Evolutionary conservation across 768 basidiomycete species (phyloP), one percentile per base, ranked within the genome.

Genomic region (Fomitopsis serialis): DNA sequence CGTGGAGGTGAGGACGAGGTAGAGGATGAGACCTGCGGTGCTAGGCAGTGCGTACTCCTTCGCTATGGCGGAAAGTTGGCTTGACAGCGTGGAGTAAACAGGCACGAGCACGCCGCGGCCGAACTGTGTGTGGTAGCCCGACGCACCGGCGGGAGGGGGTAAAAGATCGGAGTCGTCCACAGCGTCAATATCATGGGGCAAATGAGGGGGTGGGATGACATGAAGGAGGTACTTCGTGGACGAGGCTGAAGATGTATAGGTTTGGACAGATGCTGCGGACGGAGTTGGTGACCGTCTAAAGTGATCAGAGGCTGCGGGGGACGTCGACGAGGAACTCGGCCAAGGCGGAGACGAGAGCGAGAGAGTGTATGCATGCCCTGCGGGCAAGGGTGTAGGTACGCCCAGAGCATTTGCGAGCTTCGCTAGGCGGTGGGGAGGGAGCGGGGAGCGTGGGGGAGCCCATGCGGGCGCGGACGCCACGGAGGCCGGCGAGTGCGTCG

Each of bases 1-100:
- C 43, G 53, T 60, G 45, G 70, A 58, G 19, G 73, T 61, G 36
- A 73, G 74, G 42, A 90, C 79, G 44, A 98, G 81, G 68, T 94
- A 98, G 1, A 98, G 75, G 42, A 90, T 74, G 45, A 98, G 70
- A 5, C 95, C 95, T 13, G 80, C 70, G 0, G 89, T 91, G 59
- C 87, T 92, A 1, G 95, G 95, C 17, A 98, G 74, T 2, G 90
- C 89, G 63, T 94, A 98, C 70, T 98, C 95, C 68, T 85, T 86
- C 13, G 95, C 93, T 48, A 98, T 97, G 7, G 92, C 89, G 21
- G 76, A 75, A 10, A 97, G 72, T 66, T 97, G 95, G 0, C 84
- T 79, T 40, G 91, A 85, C 1, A 98, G 72, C 0, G 87, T 91
- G 5, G 93, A 76, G 64, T 94, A 82, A 0, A 98, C 76, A 0